Percentiles rank a stretch among this genome's conserved stretches.
phyloP scores from a whole-genome alignment of 2,329 filamentous ascomycete species.

The Colletotrichum graminicola region DNA sequence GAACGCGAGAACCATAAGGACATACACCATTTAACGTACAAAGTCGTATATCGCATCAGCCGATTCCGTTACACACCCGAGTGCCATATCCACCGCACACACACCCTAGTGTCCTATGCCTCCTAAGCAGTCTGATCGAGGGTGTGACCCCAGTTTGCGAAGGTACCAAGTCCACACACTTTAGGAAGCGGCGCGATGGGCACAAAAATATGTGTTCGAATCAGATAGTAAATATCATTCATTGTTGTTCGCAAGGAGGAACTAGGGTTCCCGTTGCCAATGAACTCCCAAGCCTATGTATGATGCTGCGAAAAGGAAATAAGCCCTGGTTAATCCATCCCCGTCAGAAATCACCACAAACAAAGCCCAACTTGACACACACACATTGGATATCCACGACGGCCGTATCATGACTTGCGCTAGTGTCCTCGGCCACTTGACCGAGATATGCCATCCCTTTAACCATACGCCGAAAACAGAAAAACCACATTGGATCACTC shows the following conservation, averaged over 20 bases:
- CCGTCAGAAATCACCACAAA: conserved; percentile 26
- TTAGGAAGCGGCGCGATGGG: background rate
- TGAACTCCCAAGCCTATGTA: conserved; percentile 39
- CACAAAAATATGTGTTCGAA: background rate
- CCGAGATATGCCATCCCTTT: conserved; percentile 38
- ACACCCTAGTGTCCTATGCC: too few relatives aligned
- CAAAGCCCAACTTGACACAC: conserved; percentile 28
- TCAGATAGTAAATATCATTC: conserved; percentile 18
- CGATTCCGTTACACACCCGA: too few relatives aligned
- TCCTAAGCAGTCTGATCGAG: too few relatives aligned
- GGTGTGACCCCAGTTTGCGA: too few relatives aligned
- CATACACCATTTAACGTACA: too few relatives aligned
- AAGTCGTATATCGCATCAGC: too few relatives aligned
- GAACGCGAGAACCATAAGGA: too few relatives aligned
- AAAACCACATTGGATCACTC: conserved; percentile 18
- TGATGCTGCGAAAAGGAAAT: conserved; percentile 37
- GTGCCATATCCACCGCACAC: too few relatives aligned
- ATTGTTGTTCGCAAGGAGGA: conserved; percentile 25
- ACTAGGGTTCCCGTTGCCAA: conserved; percentile 28
- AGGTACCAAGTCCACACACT: background rate
- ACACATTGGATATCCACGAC: conserved; percentile 37
- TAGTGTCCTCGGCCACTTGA: conserved; percentile 33
- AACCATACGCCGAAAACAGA: conserved; percentile 26
- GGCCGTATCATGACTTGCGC: conserved; percentile 37
- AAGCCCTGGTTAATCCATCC: conserved; percentile 30